Percentiles rank a stretch among this genome's conserved stretches.
Evolutionary conservation across 1,284 basidiomycete genomes (phyloP).

Genomic region (Ustilago sp.): DNA sequence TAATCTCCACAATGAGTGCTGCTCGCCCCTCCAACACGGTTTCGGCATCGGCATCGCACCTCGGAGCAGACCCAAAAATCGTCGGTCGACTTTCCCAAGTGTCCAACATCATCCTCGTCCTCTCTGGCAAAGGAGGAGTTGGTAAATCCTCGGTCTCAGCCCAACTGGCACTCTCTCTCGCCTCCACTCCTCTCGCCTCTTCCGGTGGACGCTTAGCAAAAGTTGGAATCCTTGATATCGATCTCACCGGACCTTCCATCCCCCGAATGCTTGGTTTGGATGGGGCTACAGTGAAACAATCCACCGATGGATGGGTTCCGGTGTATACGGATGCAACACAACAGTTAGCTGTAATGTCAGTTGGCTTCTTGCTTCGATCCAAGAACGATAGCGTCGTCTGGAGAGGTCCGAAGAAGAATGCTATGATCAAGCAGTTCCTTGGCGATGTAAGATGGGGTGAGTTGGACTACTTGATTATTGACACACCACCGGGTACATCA

Average conservation of each 20-base stretch:
- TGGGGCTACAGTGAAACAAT: constrained; percentile 79
- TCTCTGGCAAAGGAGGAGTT: constrained; percentile 96
- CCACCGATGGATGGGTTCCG: constrained; percentile 96
- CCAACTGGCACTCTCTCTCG: constrained; percentile 85
- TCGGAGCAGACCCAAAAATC: constrained; percentile 61
- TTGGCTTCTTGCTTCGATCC: constrained; percentile 91
- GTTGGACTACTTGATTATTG: constrained; percentile 94
- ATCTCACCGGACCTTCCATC: constrained; percentile 95
- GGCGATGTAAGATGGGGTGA: constrained; percentile 96
- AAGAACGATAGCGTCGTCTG: constrained; percentile 94
- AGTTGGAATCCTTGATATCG: constrained; percentile 93
- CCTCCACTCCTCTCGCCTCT: constrained; percentile 27
- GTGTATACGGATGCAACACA: constrained; percentile 76
- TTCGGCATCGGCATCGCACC: constrained; percentile 49
- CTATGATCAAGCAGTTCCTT: constrained; percentile 98
- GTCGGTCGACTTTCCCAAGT: constrained; percentile 73
- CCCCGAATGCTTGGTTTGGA: constrained; percentile 97
- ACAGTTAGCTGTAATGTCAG: constrained; percentile 91
- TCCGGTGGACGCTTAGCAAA: neutral
- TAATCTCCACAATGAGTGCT: constrained; percentile 25
- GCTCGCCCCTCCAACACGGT: constrained; percentile 1
- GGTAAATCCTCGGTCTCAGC: constrained; percentile 96
- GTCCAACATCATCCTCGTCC: constrained; percentile 89
- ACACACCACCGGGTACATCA: constrained; percentile 95
- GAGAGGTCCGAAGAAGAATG: constrained; percentile 99